Evolutionary conservation across 768 basidiomycete genomes (phyloP).

Genomic region (Lentinula raphanica): DNA sequence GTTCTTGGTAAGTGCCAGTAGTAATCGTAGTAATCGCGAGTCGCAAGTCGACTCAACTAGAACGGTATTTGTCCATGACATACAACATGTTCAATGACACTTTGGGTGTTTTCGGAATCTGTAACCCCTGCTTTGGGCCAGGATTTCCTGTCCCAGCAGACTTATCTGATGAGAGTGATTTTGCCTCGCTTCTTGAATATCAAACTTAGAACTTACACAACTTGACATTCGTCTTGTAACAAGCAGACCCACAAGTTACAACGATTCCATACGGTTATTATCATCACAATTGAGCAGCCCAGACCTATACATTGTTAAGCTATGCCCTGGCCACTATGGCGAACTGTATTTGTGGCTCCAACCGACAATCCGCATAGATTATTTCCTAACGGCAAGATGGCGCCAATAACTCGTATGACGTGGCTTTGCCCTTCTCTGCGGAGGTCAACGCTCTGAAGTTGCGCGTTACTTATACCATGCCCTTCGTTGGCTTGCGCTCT

Average conservation of each 20-base stretch:
- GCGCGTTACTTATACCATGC: slow-evolving; percentile 5
- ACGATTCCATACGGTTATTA: background rate
- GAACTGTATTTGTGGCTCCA: background rate
- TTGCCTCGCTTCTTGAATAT: background rate
- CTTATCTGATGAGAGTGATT: background rate
- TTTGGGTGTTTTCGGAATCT: background rate
- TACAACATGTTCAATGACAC: slow-evolving; percentile 44
- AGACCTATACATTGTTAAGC: background rate
- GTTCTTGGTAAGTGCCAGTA: slow-evolving; percentile 88
- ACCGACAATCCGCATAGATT: background rate
- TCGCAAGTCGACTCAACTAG: slow-evolving; percentile 90
- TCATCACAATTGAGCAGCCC: background rate
- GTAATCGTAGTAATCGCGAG: slow-evolving; percentile 89
- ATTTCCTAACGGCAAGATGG: background rate
- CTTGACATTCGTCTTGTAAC: background rate
- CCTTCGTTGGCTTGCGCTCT: background rate
- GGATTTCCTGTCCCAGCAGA: background rate
- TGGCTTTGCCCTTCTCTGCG: background rate
- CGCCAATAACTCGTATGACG: background rate
- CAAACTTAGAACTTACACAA: background rate
- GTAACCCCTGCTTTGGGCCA: background rate
- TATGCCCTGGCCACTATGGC: slow-evolving; percentile 2
- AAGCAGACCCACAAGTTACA: background rate
- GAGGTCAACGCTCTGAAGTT: background rate
- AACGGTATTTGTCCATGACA: slow-evolving; percentile 88